Conservation (phyloP, 2,329 filamentous ascomycete species). For the Chaetomium sp. region DNA sequence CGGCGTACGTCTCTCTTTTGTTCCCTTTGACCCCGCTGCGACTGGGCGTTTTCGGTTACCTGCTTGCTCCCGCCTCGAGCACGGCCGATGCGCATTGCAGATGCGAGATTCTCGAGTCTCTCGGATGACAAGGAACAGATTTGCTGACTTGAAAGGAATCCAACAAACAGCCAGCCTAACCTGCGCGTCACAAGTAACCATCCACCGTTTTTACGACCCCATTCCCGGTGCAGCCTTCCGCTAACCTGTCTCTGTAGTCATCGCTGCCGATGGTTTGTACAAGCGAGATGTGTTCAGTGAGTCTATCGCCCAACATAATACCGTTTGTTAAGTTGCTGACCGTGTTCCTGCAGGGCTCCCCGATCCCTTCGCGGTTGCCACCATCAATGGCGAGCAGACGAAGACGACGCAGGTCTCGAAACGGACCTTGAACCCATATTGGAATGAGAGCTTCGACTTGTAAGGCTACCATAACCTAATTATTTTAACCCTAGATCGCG, state of each 20-base stretch:
- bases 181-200: slow-evolving; percentile 84
- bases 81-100: no score
- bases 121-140: slow-evolving; percentile 14
- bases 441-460: slow-evolving; percentile 99
- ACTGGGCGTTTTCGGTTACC: background rate
- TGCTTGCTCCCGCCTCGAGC: no score
- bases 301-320: background rate
- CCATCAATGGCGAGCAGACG: slow-evolving; percentile 95
- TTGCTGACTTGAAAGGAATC: slow-evolving; percentile 15
- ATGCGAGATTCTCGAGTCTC: no score
- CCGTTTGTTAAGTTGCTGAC: background rate
- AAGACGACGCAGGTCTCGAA: slow-evolving; percentile 97
- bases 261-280: slow-evolving; percentile 96
- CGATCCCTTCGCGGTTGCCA: slow-evolving; percentile 95
- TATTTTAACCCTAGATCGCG: background rate
- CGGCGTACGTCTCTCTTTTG: slow-evolving; percentile 46
- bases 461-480: slow-evolving; percentile 41
- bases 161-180: slow-evolving; percentile 62
- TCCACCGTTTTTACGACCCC: slow-evolving; percentile 16
- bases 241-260: slow-evolving; percentile 57
- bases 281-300: slow-evolving; percentile 99
- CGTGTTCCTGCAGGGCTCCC: slow-evolving; percentile 68
- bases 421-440: slow-evolving; percentile 97
- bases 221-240: background rate
- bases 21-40: no score